Evolutionary conservation across 306 rosid species (phyloP).

Genomic region (Senna siamea): DNA sequence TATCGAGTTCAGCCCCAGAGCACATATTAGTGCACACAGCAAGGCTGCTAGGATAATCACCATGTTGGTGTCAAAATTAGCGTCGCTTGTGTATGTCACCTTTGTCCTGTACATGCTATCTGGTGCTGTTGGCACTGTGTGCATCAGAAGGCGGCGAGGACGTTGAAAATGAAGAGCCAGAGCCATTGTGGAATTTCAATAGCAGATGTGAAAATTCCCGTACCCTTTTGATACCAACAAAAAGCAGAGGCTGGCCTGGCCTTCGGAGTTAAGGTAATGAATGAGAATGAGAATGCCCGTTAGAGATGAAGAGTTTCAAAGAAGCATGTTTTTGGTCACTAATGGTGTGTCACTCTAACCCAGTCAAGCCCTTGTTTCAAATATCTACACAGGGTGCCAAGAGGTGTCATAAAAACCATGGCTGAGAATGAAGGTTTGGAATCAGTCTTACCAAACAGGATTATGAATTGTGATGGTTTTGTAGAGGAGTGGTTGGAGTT

Average conservation of each 20-base stretch:
- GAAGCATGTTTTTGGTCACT: no score
- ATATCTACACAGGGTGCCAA: background rate
- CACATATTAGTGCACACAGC: constrained; percentile 71
- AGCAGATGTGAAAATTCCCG: no score
- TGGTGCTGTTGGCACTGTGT: constrained; percentile 5
- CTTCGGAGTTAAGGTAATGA: no score
- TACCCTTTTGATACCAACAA: no score
- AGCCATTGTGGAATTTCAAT: background rate
- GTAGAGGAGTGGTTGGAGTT: constrained; percentile 13
- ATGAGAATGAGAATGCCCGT: no score
- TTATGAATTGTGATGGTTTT: background rate
- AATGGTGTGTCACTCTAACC: constrained; percentile 23
- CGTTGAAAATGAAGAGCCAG: constrained; percentile 37
- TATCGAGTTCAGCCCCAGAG: constrained; percentile 69
- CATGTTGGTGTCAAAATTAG: constrained; percentile 73
- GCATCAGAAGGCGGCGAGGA: constrained; percentile 54
- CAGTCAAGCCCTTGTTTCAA: background rate
- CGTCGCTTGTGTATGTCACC: constrained; percentile 44
- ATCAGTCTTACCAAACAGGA: no score
- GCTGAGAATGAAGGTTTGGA: no score
- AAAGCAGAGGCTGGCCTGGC: no score
- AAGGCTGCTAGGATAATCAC: constrained; percentile 73
- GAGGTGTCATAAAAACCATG: background rate
- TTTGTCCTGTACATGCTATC: constrained; percentile 30
- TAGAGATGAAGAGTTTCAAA: no score